Percentiles rank a stretch among this genome's conserved stretches.
Conservation (phyloP, 495 filamentous ascomycete species). For the Podospora comata region DNA sequence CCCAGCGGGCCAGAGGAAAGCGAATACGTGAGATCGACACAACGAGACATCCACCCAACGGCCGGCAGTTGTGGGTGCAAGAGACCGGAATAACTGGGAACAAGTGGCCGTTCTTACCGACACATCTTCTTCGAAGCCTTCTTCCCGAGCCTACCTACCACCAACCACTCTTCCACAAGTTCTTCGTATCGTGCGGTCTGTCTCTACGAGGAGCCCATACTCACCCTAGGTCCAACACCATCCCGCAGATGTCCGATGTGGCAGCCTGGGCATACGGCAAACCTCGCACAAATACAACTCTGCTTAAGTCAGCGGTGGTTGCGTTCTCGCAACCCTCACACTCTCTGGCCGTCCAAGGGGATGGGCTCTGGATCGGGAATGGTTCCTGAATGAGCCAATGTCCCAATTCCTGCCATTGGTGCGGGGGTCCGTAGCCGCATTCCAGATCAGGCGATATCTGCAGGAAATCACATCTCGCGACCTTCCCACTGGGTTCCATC, state of each 20-base stretch:
- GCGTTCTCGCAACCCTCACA: background rate
- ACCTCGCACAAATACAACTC: background rate
- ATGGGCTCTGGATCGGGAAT: constrained; percentile 18
- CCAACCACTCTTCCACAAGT: background rate
- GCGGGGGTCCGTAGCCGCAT: constrained; percentile 23
- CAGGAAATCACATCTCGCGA: constrained; percentile 33
- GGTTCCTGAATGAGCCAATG: constrained; percentile 18
- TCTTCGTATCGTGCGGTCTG: background rate
- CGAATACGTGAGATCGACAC: constrained; percentile 11
- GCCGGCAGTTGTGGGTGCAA: constrained; percentile 5
- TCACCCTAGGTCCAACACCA: background rate
- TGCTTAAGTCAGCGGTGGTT: constrained; percentile 6
- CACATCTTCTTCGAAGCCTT: no score
- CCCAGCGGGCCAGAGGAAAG: background rate
- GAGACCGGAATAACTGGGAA: background rate
- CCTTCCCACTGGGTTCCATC: constrained; percentile 32
- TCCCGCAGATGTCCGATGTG: background rate
- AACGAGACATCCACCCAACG: constrained; percentile 4
- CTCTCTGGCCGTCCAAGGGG: background rate
- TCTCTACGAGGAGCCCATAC: background rate
- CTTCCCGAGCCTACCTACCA: background rate
- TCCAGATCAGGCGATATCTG: constrained; percentile 32
- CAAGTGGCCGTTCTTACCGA: background rate
- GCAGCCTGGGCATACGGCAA: background rate
- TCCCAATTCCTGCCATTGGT: constrained; percentile 22